Conservation (phyloP, 257 asterid species). For the Gentiana straminea region DNA sequence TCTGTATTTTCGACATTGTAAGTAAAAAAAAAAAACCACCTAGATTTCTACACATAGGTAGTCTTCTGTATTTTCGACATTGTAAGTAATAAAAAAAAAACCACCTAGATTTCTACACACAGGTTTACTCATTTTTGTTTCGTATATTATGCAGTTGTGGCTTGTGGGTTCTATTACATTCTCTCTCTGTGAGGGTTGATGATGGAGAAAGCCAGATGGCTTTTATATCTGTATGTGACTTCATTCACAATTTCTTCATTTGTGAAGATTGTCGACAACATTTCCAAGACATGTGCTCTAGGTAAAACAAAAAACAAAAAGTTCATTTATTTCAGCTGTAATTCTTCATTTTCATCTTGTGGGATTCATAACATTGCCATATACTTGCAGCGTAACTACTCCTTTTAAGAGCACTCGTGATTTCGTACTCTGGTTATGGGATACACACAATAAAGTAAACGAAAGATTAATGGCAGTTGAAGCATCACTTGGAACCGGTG, state of each 20-base stretch:
- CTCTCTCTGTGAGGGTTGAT: conserved; percentile 77
- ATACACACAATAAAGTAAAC: conserved; percentile 79
- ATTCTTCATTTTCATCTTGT: conserved; percentile 2
- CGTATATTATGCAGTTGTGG: conserved; percentile 68
- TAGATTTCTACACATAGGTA: no score
- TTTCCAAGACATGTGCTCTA: conserved; percentile 74
- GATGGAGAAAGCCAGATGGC: conserved; percentile 80
- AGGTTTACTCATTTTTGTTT: background rate
- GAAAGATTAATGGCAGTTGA: conserved; percentile 71
- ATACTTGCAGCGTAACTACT: conserved; percentile 44
- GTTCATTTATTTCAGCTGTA: background rate
- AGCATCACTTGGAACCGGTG: conserved; percentile 46
- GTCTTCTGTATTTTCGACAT: no score
- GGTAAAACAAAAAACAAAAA: conserved; percentile 26
- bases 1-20: no score
- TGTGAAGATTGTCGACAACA: conserved; percentile 96
- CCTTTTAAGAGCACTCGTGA: conserved; percentile 70
- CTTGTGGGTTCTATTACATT: conserved; percentile 82
- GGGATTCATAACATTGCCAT: background rate
- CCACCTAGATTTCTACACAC: no score
- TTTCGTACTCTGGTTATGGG: conserved; percentile 81
- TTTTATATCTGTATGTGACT: conserved; percentile 64
- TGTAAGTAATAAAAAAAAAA: no score
- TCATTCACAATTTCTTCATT: conserved; percentile 61
- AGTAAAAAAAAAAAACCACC: no score